Evolutionary conservation across 1,284 basidiomycete genomes (phyloP), one percentile per base, ranked within the genome.

Genomic region (Termitomyces sp.): DNA sequence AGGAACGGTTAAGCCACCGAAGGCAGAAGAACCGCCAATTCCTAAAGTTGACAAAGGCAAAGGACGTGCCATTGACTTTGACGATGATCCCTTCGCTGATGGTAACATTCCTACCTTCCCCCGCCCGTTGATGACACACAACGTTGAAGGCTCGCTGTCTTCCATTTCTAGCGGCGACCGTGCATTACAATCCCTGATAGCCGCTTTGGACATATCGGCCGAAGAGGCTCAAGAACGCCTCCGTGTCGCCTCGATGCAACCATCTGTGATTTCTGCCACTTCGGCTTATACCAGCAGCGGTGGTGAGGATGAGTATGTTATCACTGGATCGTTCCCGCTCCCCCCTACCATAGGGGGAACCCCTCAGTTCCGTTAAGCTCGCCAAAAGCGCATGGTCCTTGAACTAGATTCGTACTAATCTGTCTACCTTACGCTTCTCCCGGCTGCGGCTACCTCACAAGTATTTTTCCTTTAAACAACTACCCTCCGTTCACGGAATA

Each of bases 151-250:
- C 1, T 71, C 71, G 5, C 44, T 61, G n/a, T 64, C 68, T 3
- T 71, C 73, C 3, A 59, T 60, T n/a, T 62, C 67, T 14, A 69
- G 65, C 51, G 76, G 72, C 52, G 74, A 78, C 50, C 73, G 72
- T 39, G 81, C 82, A 13, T 69, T 87, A 57, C 74, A 74, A 59
- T 83, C 79, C 16, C 72, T 87, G 50, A 77, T 87, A 51, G 84
- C 82, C 18, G 84, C 81, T 14, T 73, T 87, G 34, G 75, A 82
- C 46, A 65, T 73, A 2, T 62, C 74, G 1, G 72, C 73, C 46
- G 69, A 71, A 21, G 68, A 75, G 38, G 68, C 73, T 3, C 71
- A 76, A 53, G 71, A 71, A 41, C 68, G 74, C 9, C 59, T 78
- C 57, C 70, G 78, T 40, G 68, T 78, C 26, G 66, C 72, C 5